A percentile compares a stretch with the other conserved stretches of the same genome.
Conservation (phyloP, 2,329 filamentous ascomycete species). For the Penicillium sp. region DNA sequence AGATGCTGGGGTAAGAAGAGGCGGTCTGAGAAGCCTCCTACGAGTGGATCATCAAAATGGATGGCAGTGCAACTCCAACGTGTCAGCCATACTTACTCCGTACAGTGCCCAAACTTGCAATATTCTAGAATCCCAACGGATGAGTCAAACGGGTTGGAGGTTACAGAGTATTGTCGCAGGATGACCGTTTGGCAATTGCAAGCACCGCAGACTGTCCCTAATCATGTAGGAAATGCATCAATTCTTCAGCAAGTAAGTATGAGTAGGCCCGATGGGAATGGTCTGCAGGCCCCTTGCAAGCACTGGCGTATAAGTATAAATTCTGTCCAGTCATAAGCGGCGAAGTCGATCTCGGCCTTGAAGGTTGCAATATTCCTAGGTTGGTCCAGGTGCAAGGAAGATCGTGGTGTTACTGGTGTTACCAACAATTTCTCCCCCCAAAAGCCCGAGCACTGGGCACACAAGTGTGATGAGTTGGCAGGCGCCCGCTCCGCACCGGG, state of each 20-base stretch:
- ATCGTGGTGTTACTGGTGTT: background rate
- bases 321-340: background rate
- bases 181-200: slow-evolving; percentile 4
- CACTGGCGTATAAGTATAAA: background rate
- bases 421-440: background rate
- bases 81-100: background rate
- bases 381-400: background rate
- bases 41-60: background rate
- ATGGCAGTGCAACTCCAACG: background rate
- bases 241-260: slow-evolving; percentile 8
- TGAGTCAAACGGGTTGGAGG: background rate
- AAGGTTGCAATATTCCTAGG: background rate
- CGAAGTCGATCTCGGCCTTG: background rate
- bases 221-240: slow-evolving; percentile 8
- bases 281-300: slow-evolving; percentile 19
- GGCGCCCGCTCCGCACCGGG: slow-evolving; percentile 1
- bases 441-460: background rate
- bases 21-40: background rate
- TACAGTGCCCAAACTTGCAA: background rate
- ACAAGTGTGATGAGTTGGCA: slow-evolving; percentile 25
- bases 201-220: background rate
- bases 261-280: slow-evolving; percentile 22
- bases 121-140: background rate
- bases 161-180: background rate
- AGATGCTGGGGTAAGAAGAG: background rate